Base-by-base conservation (phyloP, 192 early-diverging fungal genomes). In the Coemansia sp. region DNA sequence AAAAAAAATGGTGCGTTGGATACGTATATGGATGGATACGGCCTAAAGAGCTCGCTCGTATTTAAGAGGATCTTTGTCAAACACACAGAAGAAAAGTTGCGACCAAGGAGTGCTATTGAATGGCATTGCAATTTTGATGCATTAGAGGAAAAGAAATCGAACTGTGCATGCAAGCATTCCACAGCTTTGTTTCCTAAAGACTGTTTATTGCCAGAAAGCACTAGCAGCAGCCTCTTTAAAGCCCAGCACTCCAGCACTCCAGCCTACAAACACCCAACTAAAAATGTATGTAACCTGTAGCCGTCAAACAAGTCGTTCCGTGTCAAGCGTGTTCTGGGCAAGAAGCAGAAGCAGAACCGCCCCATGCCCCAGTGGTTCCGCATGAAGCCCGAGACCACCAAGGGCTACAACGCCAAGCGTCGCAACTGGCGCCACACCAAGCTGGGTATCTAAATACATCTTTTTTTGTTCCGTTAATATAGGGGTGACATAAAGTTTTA, bases 391-490 rank as follows among this genome's bases (percentile, higher is more conserved):
- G 93, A 92, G 64, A 91, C 87, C 86, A 96, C 84, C 77, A 94
- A 94, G 85, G 80, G 92, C 63, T 99, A 95, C 89, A 99, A 96
- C 86, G 84, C 91, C 65, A 99, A 99, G 93, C 87, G 96, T 59
- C 89, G 94, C 57, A 87, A 97, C 91, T 99, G 96, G 96, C 91
- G 96, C 83, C 90, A 91, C 73, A 97, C 91, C 80, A 97, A 99
- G 91, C 83, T 95, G 68, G 88, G 90, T 82, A 71, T 96, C 66
- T 98, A 94, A 93, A 43, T n/a, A 36, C 30, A 10, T 55, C 30
- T 50, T 50, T 55, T 46, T 13, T 50, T 38, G n/a, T 20, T 49
- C 28, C 15, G 23, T 36, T 33, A 33, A n/a, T 19, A 23, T 30
- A 30, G 18, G 37, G 28, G 21, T 10, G 35, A n/a, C n/a, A n/a